These are phyloP conservation scores for Harrya chromipes DNA, from an alignment of 768 basidiomycete genomes.

Conservation along the genomic window DNA sequence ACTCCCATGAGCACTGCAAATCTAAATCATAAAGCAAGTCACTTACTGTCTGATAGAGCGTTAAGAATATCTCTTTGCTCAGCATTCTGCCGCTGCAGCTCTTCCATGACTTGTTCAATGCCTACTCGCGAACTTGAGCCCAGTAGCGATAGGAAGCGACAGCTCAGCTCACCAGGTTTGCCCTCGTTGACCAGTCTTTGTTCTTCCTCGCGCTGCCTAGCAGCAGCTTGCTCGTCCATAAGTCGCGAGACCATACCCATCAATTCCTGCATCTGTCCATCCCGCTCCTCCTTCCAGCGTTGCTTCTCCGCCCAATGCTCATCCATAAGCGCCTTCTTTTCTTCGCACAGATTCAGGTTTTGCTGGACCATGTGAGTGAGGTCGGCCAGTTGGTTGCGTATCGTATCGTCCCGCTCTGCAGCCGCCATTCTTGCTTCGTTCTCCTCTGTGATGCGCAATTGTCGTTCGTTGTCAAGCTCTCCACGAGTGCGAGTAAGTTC, in stretches of 20 bases:
- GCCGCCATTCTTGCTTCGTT: conserved; percentile 62
- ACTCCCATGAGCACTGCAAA: conserved; percentile 8
- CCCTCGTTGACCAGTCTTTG: conserved; percentile 48
- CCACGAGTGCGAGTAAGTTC: conserved; percentile 54
- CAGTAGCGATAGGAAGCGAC: not conserved
- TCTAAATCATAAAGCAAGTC: not conserved
- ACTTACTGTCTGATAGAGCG: conserved; percentile 55
- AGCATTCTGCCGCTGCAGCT: conserved; percentile 54
- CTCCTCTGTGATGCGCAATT: conserved; percentile 55
- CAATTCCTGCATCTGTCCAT: conserved; percentile 52
- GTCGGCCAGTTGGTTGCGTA: conserved; percentile 62
- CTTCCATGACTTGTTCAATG: conserved; percentile 57
- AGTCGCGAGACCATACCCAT: conserved; percentile 60
- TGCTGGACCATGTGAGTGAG: conserved; percentile 72
- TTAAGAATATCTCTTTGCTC: conserved; percentile 58
- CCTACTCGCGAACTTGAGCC: conserved; percentile 35
- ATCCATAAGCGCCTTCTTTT: conserved; percentile 60
- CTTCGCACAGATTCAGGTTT: conserved; percentile 55
- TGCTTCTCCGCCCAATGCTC: conserved; percentile 63
- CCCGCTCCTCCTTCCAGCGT: conserved; percentile 54
- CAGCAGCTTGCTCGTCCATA: conserved; percentile 51
- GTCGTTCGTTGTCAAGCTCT: conserved; percentile 64
- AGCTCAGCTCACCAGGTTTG: conserved; percentile 50
- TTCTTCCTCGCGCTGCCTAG: conserved; percentile 51
- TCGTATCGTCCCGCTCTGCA: conserved; percentile 55